Evolutionary conservation across 2,329 filamentous ascomycete genomes (phyloP).

Genomic region (Penicillium expansum): DNA sequence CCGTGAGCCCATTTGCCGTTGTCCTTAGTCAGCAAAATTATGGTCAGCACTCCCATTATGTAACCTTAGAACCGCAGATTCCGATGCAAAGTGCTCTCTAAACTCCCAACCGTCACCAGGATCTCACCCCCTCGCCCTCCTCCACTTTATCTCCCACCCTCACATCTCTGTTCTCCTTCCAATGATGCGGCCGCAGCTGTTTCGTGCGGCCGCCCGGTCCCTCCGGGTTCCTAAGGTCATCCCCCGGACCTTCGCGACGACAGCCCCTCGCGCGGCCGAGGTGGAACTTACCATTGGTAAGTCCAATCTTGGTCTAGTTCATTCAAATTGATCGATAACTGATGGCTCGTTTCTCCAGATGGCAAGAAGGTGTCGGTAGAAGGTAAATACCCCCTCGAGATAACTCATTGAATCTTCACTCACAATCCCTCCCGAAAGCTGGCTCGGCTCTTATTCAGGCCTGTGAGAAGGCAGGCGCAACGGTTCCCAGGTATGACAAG

Average conservation of each 20-base stretch:
- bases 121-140: slow-evolving; percentile 13
- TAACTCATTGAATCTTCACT: slow-evolving; percentile 20
- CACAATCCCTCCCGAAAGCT: slow-evolving; percentile 55
- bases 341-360: slow-evolving; percentile 57
- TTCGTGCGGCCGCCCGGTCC: slow-evolving; percentile 60
- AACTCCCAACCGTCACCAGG: slow-evolving; percentile 20
- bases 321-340: slow-evolving; percentile 60
- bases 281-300: slow-evolving; percentile 94
- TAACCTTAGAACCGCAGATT: slow-evolving; percentile 36
- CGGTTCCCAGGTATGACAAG: slow-evolving; percentile 70
- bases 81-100: slow-evolving; percentile 31
- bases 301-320: slow-evolving; percentile 29
- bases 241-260: slow-evolving; percentile 78
- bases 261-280: slow-evolving; percentile 75
- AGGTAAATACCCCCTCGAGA: slow-evolving; percentile 56
- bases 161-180: slow-evolving; percentile 19
- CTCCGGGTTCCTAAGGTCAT: slow-evolving; percentile 52
- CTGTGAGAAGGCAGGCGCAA: slow-evolving; percentile 94
- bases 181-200: slow-evolving; percentile 64
- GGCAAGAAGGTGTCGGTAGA: slow-evolving; percentile 98
- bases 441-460: slow-evolving; percentile 97
- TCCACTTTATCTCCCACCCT: slow-evolving; percentile 16
- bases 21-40: slow-evolving; percentile 17
- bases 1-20: slow-evolving; percentile 38
- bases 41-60: slow-evolving; percentile 30